phyloP scores from a whole-genome alignment of 2,329 filamentous ascomycete genomes.

The Talaromyces sp. region DNA sequence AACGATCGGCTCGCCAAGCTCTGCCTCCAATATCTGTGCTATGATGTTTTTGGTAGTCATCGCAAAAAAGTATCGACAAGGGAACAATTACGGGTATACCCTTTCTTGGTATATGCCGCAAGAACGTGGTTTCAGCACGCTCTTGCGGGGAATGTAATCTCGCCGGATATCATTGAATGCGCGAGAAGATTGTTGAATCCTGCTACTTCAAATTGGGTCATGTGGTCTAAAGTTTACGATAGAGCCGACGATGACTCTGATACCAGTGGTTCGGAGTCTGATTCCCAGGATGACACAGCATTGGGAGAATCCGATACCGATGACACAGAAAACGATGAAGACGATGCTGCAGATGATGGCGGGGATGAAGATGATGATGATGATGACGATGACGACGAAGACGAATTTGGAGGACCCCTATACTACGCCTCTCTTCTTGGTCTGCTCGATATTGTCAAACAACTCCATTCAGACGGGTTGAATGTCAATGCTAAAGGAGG shows the following conservation, averaged over 20 bases:
- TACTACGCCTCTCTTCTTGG: not conserved
- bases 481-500: not conserved
- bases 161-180: not conserved
- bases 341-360: not conserved
- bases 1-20: not conserved
- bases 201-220: not conserved
- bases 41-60: not conserved
- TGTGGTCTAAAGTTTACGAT: not conserved
- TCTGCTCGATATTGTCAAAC: not conserved
- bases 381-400: not conserved
- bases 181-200: not conserved
- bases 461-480: not conserved
- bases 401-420: not conserved
- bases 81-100: not conserved
- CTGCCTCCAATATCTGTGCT: not conserved
- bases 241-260: not conserved
- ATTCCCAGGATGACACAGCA: not conserved
- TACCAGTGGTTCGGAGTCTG: not conserved
- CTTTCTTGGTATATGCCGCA: slow-evolving; percentile 2
- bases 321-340: not conserved
- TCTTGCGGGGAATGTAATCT: not conserved
- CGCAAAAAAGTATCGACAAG: not conserved
- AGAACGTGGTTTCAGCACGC: not conserved
- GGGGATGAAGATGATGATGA: not conserved
- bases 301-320: not conserved